Conservation (phyloP, 169 alveolate genomes). For the Cyclospora cayetanensis region DNA sequence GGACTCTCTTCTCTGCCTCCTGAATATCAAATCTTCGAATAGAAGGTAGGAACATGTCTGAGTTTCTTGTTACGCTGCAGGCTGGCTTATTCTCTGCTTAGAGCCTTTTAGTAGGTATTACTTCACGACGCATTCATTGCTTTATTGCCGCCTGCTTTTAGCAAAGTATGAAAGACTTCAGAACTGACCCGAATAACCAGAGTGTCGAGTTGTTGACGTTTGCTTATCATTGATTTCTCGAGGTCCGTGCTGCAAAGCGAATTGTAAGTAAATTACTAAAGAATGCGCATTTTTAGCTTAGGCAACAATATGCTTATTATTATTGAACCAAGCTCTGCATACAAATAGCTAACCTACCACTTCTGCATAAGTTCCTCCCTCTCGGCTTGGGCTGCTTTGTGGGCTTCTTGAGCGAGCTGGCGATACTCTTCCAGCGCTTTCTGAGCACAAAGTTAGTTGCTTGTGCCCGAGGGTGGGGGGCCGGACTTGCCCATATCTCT, state of each 20-base stretch:
- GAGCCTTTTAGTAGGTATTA: too few relatives aligned
- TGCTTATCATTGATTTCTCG: slow-evolving; percentile 42
- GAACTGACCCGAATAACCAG: slow-evolving; percentile 42
- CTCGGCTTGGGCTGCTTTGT: slow-evolving; percentile 63
- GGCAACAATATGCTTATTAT: too few relatives aligned
- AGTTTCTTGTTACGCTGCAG: too few relatives aligned
- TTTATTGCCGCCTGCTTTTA: too few relatives aligned
- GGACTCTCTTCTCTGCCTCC: slow-evolving; percentile 57
- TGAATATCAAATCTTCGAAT: not conserved
- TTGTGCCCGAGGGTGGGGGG: not conserved
- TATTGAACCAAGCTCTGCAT: too few relatives aligned
- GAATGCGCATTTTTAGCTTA: too few relatives aligned
- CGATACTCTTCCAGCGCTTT: slow-evolving; percentile 65
- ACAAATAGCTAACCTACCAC: not conserved
- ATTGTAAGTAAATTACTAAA: too few relatives aligned
- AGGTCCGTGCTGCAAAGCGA: slow-evolving; percentile 18
- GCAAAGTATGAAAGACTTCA: too few relatives aligned
- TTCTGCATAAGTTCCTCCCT: slow-evolving; percentile 55
- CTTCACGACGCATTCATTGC: too few relatives aligned
- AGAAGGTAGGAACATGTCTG: too few relatives aligned
- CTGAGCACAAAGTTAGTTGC: not conserved
- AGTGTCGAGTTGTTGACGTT: slow-evolving; percentile 48
- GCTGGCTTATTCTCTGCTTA: too few relatives aligned
- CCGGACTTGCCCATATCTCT: too few relatives aligned
- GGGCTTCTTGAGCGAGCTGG: slow-evolving; percentile 64